Evolutionary conservation across 345 rosid genomes (phyloP), one percentile per base, ranked within the genome.

Genomic region (Euphorbia pulcherrima): DNA sequence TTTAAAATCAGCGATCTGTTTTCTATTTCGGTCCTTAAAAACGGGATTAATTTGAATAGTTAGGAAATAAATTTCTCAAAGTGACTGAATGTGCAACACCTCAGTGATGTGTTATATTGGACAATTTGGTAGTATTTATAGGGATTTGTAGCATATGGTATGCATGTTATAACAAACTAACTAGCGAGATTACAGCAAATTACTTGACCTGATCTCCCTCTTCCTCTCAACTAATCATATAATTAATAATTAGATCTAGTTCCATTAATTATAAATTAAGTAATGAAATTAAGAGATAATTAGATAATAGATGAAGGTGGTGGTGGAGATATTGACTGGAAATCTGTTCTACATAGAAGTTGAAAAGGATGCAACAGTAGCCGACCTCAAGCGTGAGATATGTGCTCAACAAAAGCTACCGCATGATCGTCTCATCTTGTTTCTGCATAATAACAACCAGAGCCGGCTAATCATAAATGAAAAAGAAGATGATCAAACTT

Each of bases 251-350:
- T n/a, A n/a, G n/a, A n/a, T n/a, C n/a, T n/a, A n/a, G n/a, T 62
- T 57, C 62, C 48, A 20, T 4, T 33, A 33, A 33, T 33, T 33
- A 33, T 33, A 33, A 33, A 7, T 2, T 33, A 33, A 2, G n/a
- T n/a, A 2, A 2, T 33, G 37, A 33, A 2, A 2, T 33, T 33
- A 33, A 33, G 37, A 33, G 7, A 33, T 33, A 33, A 33, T 7
- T 7, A 33, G 7, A 33, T 12, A 44, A 44, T 44, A 44, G 54
- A 92, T 92, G 97, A 89, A 59, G 73, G 62, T 92, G 72, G 86
- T 27, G 54, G 87, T 89, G 75, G 92, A 89, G 84, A 85, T 86
- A 55, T 60, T 89, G 63, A 92, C 94, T 16, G 97, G 94, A 14
- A 67, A 48, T 35, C 76, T 84, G 18, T 83, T 87, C 78, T 74